Evolutionary conservation across 108 stramenopile species (phyloP), one percentile per base, ranked within the genome.

Genomic region (Mediolabrus comicus): DNA sequence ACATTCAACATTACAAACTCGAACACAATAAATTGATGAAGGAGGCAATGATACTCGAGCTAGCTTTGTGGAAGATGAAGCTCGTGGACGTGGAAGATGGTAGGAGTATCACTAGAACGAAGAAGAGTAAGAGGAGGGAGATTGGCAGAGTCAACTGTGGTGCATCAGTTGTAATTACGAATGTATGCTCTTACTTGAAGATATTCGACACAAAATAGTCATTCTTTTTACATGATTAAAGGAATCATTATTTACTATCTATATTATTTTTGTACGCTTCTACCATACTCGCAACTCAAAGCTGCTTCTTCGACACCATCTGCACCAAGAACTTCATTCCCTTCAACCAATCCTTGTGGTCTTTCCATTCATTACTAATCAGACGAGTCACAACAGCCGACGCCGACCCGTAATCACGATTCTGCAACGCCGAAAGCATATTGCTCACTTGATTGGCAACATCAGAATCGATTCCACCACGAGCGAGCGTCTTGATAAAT

Each of bases 331-430:
- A 79, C 67, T 98, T 98, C 78, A 95, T 73, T 22, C 96, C 97
- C 83, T 97, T 97, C 61, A 98, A 84, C 96, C 96, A 98, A 74
- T 97, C 97, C 80, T 96, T 97, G 82, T 98, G 96, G 38, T 82
- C 85, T 69, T 75, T 81, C 97, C 97, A 98, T 24, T 91, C 86
- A 26, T 75, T 76, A 53, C 84, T 93, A 5, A 92, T 94, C 57
- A 98, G 62, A 12, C 65, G 79, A 29, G 91, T 89, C 43, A 93
- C 85, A 36, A 89, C 63, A 12, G 81, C 54, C n/a, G 74, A 69
- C 1, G 95, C 94, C 13, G 84, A 63, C 26, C 59, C 66, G 36
- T 83, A 89, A 58, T 97, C 92, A 43, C 77, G 74, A 34, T 79
- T 75, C 53, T 75, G 75, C 34, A 94, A 43, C 17, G 71, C 71